Conservation (phyloP, 1,284 basidiomycete genomes). For the Leccinum pachyderme region DNA sequence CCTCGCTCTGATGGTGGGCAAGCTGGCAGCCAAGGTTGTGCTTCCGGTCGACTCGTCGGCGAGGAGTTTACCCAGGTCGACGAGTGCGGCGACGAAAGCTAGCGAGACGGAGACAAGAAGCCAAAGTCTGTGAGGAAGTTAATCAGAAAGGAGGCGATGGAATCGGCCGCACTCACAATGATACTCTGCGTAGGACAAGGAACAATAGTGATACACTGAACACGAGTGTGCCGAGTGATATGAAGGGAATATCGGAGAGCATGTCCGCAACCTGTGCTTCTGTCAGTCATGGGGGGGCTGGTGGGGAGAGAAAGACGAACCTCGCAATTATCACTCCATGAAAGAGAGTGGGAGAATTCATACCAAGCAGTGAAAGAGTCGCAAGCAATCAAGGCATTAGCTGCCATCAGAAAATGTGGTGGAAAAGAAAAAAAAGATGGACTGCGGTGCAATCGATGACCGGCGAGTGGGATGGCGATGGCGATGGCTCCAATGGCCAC, state of each 20-base stretch:
- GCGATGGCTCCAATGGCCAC: slow-evolving; percentile 4
- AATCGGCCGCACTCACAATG: slow-evolving; percentile 44
- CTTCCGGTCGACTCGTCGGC: slow-evolving; percentile 35
- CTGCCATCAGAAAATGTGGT: slow-evolving; percentile 23
- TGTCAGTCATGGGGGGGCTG: slow-evolving; percentile 10
- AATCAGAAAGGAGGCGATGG: slow-evolving; percentile 1
- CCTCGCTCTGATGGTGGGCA: slow-evolving; percentile 47
- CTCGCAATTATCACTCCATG: slow-evolving; percentile 35
- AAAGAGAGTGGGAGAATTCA: slow-evolving; percentile 25
- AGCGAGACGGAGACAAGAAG: slow-evolving; percentile 57
- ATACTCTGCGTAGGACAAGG: slow-evolving; percentile 54
- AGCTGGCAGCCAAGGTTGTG: slow-evolving; percentile 24
- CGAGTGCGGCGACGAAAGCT: slow-evolving; percentile 59
- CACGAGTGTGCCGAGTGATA: slow-evolving; percentile 62
- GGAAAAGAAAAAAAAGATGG: slow-evolving; percentile 14
- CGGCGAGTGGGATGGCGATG: background rate
- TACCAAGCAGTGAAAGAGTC: slow-evolving; percentile 21
- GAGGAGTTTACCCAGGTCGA: slow-evolving; percentile 63
- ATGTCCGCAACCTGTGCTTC: slow-evolving; percentile 52
- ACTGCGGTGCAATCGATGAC: slow-evolving; percentile 5
- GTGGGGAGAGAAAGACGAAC: slow-evolving; percentile 23
- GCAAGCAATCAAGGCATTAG: slow-evolving; percentile 13
- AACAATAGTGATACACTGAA: slow-evolving; percentile 66
- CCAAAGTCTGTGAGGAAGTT: slow-evolving; percentile 43
- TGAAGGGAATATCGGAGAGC: slow-evolving; percentile 65